Conservation (phyloP, 2,329 filamentous ascomycete species). For the Epichloe sp. region DNA sequence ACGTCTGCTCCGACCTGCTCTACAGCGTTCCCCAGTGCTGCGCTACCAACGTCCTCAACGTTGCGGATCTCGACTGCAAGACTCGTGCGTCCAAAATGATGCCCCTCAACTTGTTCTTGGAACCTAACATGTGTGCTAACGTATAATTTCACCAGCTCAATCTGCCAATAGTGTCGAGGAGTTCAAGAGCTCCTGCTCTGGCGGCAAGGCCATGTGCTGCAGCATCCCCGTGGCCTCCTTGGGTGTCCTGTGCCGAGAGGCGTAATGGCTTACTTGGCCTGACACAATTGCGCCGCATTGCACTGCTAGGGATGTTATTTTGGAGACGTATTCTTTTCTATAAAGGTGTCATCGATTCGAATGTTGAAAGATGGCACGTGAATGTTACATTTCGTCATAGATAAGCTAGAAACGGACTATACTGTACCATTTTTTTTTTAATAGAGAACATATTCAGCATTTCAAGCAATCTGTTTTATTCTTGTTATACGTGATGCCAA, state of each 20-base stretch:
- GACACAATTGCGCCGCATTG: too few relatives aligned
- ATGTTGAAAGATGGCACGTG: not conserved
- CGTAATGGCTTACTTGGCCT: not conserved
- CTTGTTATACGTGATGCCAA: too few relatives aligned
- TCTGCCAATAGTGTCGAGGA: not conserved
- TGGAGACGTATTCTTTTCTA: not conserved
- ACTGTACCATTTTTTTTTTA: not conserved
- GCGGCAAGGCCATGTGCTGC: conserved; percentile 5
- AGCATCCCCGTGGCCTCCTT: conserved; percentile 1
- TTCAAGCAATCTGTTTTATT: not conserved
- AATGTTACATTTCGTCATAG: not conserved
- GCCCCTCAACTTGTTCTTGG: not conserved
- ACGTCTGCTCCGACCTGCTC: not conserved
- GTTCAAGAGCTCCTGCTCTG: conserved; percentile 2
- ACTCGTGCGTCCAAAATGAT: conserved; percentile 1
- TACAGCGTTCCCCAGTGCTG: conserved; percentile 8
- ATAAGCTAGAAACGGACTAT: not conserved
- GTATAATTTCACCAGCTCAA: not conserved
- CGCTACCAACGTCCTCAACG: not conserved
- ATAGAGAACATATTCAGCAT: not conserved
- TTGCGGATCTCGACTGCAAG: conserved; percentile 5
- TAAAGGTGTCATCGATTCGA: not conserved
- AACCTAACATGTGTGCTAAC: not conserved
- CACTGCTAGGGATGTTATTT: not conserved
- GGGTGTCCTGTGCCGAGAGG: conserved; percentile 2